phyloP scores from a whole-genome alignment of 2,329 filamentous ascomycete genomes.

The Alternaria postmessia region DNA sequence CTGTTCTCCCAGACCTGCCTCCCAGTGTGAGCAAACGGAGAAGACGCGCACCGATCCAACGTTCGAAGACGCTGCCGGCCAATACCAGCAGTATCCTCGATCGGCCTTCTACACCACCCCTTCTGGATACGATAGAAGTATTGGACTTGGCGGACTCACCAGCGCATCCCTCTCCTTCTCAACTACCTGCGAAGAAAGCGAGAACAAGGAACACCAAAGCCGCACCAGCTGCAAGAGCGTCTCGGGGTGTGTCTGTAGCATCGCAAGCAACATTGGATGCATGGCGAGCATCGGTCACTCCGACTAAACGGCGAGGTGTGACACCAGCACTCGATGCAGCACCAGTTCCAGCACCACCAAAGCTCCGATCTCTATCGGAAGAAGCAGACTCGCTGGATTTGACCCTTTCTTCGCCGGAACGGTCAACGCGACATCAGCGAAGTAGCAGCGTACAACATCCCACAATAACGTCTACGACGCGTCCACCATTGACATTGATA shows the following conservation, averaged over 20 bases:
- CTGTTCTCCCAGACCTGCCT: constrained; percentile 33
- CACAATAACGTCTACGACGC: constrained; percentile 11
- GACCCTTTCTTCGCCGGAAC: constrained; percentile 36
- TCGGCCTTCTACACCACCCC: constrained; percentile 30
- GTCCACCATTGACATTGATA: constrained; percentile 37
- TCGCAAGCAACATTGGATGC: constrained; percentile 43
- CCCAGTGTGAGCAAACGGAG: constrained; percentile 43
- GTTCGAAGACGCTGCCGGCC: constrained; percentile 43
- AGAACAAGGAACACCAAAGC: constrained; percentile 21
- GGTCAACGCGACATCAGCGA: not conserved
- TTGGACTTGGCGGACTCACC: constrained; percentile 41
- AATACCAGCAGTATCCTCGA: constrained; percentile 15
- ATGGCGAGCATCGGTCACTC: constrained; percentile 40
- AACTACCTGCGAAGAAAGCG: constrained; percentile 35
- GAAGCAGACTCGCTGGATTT: constrained; percentile 41
- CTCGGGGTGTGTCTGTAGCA: constrained; percentile 24
- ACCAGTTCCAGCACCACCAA: constrained; percentile 25
- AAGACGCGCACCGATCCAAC: constrained; percentile 43
- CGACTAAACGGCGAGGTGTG: constrained; percentile 26
- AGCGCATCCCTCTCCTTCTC: constrained; percentile 32
- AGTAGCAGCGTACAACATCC: constrained; percentile 7
- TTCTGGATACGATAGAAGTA: constrained; percentile 33
- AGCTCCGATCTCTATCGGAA: constrained; percentile 22
- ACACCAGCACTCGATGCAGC: constrained; percentile 10
- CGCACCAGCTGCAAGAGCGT: constrained; percentile 7